These are phyloP conservation scores for Ramalina peruviana DNA, from an alignment of 495 filamentous ascomycete species.

Conservation along the genomic window DNA sequence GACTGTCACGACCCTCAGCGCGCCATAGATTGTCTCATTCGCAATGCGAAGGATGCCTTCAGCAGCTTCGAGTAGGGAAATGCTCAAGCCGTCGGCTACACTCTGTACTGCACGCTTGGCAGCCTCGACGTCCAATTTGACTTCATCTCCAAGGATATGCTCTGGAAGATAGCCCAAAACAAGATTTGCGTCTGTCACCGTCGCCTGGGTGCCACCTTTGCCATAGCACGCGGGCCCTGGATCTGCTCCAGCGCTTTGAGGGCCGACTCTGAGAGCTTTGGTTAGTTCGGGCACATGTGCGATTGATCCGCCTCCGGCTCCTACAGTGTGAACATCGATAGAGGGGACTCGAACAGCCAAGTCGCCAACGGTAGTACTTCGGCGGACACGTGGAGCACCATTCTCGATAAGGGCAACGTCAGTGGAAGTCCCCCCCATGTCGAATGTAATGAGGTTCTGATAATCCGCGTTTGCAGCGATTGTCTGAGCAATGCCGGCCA, in stretches of 20 bases:
- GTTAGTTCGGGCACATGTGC: constrained; percentile 32
- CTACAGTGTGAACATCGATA: constrained; percentile 35
- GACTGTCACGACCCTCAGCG: constrained; percentile 34
- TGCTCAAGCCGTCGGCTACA: constrained; percentile 30
- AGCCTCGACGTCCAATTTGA: constrained; percentile 27
- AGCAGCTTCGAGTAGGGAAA: constrained; percentile 28
- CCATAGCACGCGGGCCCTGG: constrained; percentile 37
- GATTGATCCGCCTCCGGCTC: constrained; percentile 36
- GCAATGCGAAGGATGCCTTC: constrained; percentile 35
- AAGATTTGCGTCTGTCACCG: constrained; percentile 37
- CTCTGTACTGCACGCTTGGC: constrained; percentile 24
- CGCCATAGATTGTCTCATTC: constrained; percentile 39
- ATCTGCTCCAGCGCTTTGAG: constrained; percentile 33
- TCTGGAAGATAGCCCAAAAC: constrained; percentile 35
- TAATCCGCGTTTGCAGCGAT: constrained; percentile 31
- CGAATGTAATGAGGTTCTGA: constrained; percentile 36
- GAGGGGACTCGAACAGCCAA: constrained; percentile 34
- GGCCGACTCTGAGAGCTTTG: constrained; percentile 33
- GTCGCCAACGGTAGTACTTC: constrained; percentile 31
- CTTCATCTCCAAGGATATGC: constrained; percentile 31
- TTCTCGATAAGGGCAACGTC: constrained; percentile 35
- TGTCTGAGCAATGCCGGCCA: constrained; percentile 30
- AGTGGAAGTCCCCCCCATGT: constrained; percentile 39
- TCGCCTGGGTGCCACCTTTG: constrained; percentile 30
- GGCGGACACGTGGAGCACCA: constrained; percentile 30